These are phyloP conservation scores for Chaetomium cochliodes DNA, from an alignment of 495 filamentous ascomycete genomes.

Conservation along the genomic window DNA sequence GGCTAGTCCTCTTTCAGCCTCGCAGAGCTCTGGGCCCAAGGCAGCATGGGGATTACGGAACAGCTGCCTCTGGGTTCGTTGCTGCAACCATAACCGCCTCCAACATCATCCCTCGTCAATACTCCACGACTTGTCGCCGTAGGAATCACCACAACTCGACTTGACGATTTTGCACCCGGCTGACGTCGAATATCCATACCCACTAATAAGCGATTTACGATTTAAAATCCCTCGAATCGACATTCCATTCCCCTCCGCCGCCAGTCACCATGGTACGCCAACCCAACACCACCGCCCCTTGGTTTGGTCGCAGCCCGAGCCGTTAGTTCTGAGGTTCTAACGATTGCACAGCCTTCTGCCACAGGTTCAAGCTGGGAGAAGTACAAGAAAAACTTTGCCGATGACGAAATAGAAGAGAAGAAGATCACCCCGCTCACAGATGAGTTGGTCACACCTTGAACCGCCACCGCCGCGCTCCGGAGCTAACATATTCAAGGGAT, in stretches of 20 bases:
- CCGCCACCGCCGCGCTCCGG: constrained; percentile 27
- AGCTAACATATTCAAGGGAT: constrained; percentile 64
- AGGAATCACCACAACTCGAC: constrained; percentile 14
- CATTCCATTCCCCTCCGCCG: constrained; percentile 7
- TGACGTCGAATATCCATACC: background rate
- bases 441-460: constrained; percentile 62
- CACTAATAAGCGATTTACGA: background rate
- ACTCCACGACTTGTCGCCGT: constrained; percentile 10
- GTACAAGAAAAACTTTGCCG: constrained; percentile 92
- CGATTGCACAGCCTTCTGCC: constrained; percentile 68
- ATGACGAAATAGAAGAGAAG: constrained; percentile 97
- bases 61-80: constrained; percentile 27
- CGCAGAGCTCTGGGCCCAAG: constrained; percentile 36
- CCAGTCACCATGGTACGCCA: constrained; percentile 30
- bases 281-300: constrained; percentile 6
- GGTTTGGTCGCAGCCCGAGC: background rate
- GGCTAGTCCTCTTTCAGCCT: constrained; percentile 33
- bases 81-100: constrained; percentile 25
- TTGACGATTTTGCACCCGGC: background rate
- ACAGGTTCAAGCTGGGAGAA: constrained; percentile 96
- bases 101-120: constrained; percentile 21
- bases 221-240: constrained; percentile 6
- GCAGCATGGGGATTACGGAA: constrained; percentile 43
- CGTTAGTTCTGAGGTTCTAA: constrained; percentile 23
- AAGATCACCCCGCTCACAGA: constrained; percentile 96